Conservation (phyloP, 139 green algal genomes). For the Chlorella vulgaris region DNA sequence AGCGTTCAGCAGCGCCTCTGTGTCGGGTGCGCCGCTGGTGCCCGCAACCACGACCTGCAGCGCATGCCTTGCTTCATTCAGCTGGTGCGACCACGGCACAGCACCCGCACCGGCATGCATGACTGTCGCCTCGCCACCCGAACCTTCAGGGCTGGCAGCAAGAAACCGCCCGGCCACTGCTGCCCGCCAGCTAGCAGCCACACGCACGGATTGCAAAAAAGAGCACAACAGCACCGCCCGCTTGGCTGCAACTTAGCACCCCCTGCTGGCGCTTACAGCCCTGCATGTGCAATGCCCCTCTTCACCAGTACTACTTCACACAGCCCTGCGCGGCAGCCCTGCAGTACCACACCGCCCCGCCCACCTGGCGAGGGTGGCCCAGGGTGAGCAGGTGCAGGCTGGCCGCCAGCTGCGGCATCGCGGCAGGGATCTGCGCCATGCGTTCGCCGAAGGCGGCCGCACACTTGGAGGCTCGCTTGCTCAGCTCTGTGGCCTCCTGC, state of each 20-base stretch:
- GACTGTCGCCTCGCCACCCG: no score
- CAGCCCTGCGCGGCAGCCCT: background rate
- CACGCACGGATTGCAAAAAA: no score
- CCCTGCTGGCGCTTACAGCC: no score
- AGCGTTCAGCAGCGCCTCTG: constrained; percentile 68
- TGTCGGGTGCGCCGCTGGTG: constrained; percentile 27
- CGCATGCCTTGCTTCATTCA: no score
- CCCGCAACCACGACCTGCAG: constrained; percentile 73
- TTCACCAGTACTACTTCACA: no score
- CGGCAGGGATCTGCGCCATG: constrained; percentile 64
- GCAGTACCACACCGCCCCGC: background rate
- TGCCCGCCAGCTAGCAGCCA: no score
- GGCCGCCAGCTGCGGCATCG: constrained; percentile 80
- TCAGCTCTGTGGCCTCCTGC: constrained; percentile 7
- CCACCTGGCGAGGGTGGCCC: constrained; percentile 63
- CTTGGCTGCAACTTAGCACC: no score
- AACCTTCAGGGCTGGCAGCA: no score
- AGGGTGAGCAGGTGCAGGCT: constrained; percentile 58
- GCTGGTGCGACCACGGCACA: no score
- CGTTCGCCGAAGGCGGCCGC: constrained; percentile 56
- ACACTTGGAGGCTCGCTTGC: constrained; percentile 17
- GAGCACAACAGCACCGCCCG: no score
- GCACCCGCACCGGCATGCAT: no score
- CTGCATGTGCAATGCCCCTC: background rate
- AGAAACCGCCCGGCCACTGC: no score